phyloP scores from a whole-genome alignment of 2,329 filamentous ascomycete species.

The Colletotrichum eleusines region DNA sequence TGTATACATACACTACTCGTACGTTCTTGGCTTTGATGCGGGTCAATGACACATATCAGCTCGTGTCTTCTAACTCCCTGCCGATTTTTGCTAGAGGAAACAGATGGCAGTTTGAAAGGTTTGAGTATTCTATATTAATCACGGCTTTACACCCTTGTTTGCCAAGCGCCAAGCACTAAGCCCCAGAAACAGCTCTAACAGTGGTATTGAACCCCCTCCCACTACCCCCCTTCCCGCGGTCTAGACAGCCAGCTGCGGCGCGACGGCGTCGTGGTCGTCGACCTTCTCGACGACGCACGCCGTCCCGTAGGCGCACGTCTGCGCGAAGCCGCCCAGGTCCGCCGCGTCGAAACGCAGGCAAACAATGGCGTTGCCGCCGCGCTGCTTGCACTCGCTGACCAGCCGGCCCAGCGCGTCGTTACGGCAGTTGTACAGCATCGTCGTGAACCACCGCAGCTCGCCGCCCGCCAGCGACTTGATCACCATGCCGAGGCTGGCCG shows the following conservation, averaged over 20 bases:
- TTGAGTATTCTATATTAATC: neutral
- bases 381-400: no score
- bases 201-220: conserved; percentile 11
- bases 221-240: neutral
- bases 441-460: conserved; percentile 70
- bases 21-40: neutral
- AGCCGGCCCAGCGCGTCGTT: no score
- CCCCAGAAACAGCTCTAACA: conserved; percentile 3
- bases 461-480: conserved; percentile 69
- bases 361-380: no score
- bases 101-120: no score
- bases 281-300: conserved; percentile 69
- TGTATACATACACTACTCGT: no score
- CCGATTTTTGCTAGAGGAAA: neutral
- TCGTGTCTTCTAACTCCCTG: neutral
- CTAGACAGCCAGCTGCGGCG: conserved; percentile 31
- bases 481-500: conserved; percentile 66
- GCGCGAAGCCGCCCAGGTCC: conserved; percentile 66
- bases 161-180: neutral
- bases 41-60: neutral
- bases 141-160: neutral
- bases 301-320: conserved; percentile 72
- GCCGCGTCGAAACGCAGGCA: conserved; percentile 67
- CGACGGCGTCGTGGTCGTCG: conserved; percentile 49
- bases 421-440: conserved; percentile 68